Percentiles rank a stretch among this genome's conserved stretches.
phyloP scores from a whole-genome alignment of 2,329 filamentous ascomycete genomes.

The Albophoma yamanashiensis region DNA sequence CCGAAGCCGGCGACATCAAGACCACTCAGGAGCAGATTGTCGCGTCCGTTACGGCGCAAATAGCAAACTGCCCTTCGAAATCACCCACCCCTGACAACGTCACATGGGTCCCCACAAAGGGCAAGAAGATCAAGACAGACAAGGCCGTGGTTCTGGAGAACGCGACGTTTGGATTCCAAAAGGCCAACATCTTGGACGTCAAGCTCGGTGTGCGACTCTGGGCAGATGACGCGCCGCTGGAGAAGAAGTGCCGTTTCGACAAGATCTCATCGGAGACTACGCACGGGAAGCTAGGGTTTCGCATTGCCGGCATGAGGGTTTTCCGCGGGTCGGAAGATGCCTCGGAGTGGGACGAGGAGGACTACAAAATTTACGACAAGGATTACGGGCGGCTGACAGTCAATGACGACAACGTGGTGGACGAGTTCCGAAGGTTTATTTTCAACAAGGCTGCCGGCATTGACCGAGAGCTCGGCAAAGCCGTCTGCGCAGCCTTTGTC shows the following conservation, averaged over 20 bases:
- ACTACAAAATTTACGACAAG: constrained; percentile 51
- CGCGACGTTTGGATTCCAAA: constrained; percentile 66
- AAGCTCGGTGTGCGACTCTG: constrained; percentile 83
- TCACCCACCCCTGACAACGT: constrained; percentile 10
- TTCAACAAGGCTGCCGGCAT: constrained; percentile 49
- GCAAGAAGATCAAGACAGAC: constrained; percentile 60
- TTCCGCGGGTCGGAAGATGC: constrained; percentile 45
- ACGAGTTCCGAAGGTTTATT: constrained; percentile 45
- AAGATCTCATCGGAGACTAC: constrained; percentile 49
- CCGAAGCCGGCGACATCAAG: constrained; percentile 21
- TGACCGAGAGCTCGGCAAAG: constrained; percentile 44
- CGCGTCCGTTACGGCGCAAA: constrained; percentile 20
- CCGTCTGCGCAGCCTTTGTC: constrained; percentile 43
- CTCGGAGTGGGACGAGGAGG: constrained; percentile 39
- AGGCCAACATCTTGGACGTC: constrained; percentile 84
- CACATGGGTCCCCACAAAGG: constrained; percentile 38
- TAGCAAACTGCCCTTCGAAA: constrained; percentile 10
- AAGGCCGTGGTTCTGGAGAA: constrained; percentile 80
- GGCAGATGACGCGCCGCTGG: constrained; percentile 57
- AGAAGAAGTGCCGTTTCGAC: constrained; percentile 51
- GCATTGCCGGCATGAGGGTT: constrained; percentile 55
- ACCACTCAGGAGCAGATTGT: constrained; percentile 21
- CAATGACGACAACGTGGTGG: constrained; percentile 40
- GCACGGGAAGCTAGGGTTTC: constrained; percentile 48
- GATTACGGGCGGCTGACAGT: constrained; percentile 47